Conservation (phyloP, 2,329 filamentous ascomycete species). For the Sclerotinia sclerotiorum region DNA sequence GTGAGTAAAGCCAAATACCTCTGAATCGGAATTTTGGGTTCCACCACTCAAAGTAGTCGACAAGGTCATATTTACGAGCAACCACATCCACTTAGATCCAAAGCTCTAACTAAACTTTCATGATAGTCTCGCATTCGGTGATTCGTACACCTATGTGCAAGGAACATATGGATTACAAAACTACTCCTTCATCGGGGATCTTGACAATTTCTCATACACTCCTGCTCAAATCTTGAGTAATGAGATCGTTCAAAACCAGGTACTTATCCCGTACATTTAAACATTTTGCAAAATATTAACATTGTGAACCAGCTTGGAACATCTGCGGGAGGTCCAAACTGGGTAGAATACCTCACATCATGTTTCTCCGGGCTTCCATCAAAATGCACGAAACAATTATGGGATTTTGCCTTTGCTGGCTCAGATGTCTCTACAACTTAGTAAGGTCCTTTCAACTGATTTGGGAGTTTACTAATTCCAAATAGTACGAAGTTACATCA, state of each 20-base stretch:
- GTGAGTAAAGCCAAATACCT: background rate
- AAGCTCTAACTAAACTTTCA: slow-evolving; percentile 6
- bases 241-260: slow-evolving; percentile 53
- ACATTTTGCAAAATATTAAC: background rate
- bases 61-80: no score
- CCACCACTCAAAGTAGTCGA: background rate
- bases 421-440: slow-evolving; percentile 46
- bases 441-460: background rate
- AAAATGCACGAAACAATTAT: slow-evolving; percentile 50
- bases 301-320: background rate
- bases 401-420: slow-evolving; percentile 58
- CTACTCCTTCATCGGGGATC: slow-evolving; percentile 56
- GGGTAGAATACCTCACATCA: slow-evolving; percentile 53
- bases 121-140: slow-evolving; percentile 48
- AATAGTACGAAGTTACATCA: slow-evolving; percentile 51
- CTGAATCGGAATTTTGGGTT: background rate
- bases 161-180: slow-evolving; percentile 52
- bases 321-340: slow-evolving; percentile 40
- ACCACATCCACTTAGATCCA: background rate
- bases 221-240: slow-evolving; percentile 47
- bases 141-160: slow-evolving; percentile 55
- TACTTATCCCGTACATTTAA: slow-evolving; percentile 36
- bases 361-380: slow-evolving; percentile 50
- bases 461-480: background rate
- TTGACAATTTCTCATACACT: slow-evolving; percentile 49